Evolutionary conservation across 306 rosid species (phyloP).

Genomic region (Glycine tomentella): DNA sequence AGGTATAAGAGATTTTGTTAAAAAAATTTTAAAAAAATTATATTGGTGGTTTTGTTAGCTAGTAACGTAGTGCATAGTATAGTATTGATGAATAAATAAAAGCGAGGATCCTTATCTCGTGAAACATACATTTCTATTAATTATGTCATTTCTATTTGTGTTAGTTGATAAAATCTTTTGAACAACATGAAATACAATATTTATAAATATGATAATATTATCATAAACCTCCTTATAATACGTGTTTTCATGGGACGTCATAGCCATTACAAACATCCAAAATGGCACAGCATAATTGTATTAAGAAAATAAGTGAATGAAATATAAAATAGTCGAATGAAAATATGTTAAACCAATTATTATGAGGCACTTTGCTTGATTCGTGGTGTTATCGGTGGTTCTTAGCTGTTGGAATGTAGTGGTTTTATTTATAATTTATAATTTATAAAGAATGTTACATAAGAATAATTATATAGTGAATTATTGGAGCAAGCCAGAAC

Average conservation of each 20-base stretch:
- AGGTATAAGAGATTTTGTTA: slow-evolving; percentile 14
- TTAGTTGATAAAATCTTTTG: slow-evolving; percentile 11
- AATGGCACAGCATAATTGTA: neutral
- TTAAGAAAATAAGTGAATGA: neutral
- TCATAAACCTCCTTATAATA: slow-evolving; percentile 3
- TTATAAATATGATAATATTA: neutral
- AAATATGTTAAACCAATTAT: neutral
- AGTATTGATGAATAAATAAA: neutral
- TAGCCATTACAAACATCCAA: neutral
- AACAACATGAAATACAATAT: neutral
- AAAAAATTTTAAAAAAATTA: neutral
- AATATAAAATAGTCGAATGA: neutral
- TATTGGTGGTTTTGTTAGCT: neutral
- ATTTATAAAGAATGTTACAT: neutral
- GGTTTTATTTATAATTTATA: neutral
- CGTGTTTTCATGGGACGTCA: neutral
- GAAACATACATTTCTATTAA: slow-evolving; percentile 17
- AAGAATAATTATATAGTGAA: neutral
- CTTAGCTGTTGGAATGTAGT: neutral
- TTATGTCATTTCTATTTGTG: neutral
- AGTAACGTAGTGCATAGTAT: neutral
- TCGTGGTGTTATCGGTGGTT: neutral
- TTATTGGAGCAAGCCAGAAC: neutral
- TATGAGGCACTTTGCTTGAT: neutral
- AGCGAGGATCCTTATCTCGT: neutral